phyloP scores from a whole-genome alignment of 768 basidiomycete genomes.

The Ramaria rubella region DNA sequence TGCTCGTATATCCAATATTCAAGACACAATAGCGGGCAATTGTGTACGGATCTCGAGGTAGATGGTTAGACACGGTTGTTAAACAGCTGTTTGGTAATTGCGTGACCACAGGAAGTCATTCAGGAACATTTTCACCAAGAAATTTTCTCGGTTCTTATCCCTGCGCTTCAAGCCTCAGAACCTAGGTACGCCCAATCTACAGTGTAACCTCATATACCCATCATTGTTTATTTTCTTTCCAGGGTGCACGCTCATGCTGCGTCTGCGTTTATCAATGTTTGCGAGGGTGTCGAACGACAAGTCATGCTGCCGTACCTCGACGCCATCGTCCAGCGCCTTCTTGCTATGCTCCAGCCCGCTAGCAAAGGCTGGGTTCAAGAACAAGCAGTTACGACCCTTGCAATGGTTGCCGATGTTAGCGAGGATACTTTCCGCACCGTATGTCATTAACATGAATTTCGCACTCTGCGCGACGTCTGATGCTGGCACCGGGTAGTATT shows the following conservation, averaged over 20 bases:
- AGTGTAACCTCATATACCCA: neutral
- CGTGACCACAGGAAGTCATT: conserved; percentile 54
- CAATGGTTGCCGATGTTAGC: conserved; percentile 85
- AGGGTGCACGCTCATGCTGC: conserved; percentile 87
- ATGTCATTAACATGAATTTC: conserved; percentile 12
- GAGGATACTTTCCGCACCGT: conserved; percentile 73
- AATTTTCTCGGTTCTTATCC: conserved; percentile 64
- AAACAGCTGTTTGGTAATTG: neutral
- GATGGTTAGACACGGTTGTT: conserved; percentile 11
- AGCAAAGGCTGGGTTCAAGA: conserved; percentile 76
- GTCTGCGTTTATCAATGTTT: conserved; percentile 85
- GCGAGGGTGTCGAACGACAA: conserved; percentile 73
- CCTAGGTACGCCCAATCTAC: conserved; percentile 41
- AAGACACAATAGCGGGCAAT: conserved; percentile 56
- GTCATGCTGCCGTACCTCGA: conserved; percentile 74
- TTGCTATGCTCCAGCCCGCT: conserved; percentile 44
- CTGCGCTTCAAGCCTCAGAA: conserved; percentile 68
- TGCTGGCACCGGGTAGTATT: conserved; percentile 52
- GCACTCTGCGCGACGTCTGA: conserved; percentile 1
- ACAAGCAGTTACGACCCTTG: conserved; percentile 80
- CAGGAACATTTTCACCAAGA: conserved; percentile 63
- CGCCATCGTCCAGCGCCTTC: conserved; percentile 64
- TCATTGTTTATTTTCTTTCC: conserved; percentile 6
- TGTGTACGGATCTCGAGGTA: conserved; percentile 86
- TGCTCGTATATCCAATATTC: neutral